Conservation (phyloP, 441 rosid species). For the Erodium chrysanthum region DNA sequence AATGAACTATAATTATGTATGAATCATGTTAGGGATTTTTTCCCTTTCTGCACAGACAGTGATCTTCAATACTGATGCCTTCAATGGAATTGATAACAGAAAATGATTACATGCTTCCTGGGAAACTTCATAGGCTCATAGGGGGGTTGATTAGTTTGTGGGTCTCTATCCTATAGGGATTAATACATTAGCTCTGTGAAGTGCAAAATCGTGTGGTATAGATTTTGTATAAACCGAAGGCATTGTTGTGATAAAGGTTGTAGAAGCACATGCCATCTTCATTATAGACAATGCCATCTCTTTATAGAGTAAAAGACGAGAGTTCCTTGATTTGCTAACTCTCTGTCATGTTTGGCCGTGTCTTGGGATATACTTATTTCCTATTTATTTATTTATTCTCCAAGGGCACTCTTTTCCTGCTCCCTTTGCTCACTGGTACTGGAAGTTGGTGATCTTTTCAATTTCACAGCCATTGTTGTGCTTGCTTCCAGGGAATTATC, state of each 20-base stretch:
- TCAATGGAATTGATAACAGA: neutral
- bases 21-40: too few species aligned
- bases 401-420: neutral
- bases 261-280: too few species aligned
- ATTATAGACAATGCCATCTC: neutral
- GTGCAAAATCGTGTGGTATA: neutral
- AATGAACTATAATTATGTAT: too few species aligned
- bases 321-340: neutral
- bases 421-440: neutral
- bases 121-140: neutral
- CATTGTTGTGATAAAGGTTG: too few species aligned
- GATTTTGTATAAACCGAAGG: too few species aligned
- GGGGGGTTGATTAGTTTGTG: neutral
- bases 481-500: conserved; percentile 45
- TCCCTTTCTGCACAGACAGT: too few species aligned
- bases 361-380: neutral
- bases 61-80: too few species aligned
- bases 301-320: neutral
- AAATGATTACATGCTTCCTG: neutral
- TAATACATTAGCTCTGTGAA: too few species aligned
- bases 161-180: too few species aligned
- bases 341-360: neutral
- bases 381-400: neutral
- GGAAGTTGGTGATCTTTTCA: neutral
- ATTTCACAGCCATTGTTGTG: conserved; percentile 9